phyloP scores from a whole-genome alignment of 805 yeast species.

The Henningerozyma blattae region DNA sequence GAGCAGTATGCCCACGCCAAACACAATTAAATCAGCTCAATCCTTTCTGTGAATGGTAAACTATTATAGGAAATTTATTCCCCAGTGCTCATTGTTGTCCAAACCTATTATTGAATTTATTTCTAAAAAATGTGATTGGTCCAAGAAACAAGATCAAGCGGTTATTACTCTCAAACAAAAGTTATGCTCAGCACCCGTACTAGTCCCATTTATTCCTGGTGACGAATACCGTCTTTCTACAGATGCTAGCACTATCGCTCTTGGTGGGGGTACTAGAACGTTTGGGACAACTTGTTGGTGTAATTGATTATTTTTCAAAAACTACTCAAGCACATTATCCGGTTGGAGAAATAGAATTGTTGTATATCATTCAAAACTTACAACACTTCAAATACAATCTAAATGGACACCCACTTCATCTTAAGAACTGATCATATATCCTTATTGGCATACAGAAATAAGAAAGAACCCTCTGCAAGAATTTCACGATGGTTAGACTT shows the following conservation, averaged over 20 bases:
- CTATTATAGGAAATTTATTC: constrained; percentile 9
- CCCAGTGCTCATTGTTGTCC: constrained; percentile 4
- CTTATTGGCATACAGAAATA: constrained; percentile 2
- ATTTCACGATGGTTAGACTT: constrained; percentile 5
- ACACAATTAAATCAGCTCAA: constrained; percentile 7
- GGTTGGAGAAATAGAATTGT: constrained; percentile 7
- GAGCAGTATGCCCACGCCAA: constrained; percentile 6
- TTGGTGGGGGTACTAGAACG: constrained; percentile 9
- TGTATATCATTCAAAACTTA: constrained; percentile 6
- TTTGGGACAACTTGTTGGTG: constrained; percentile 4
- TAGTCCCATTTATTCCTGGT: constrained; percentile 1
- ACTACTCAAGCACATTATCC: constrained; percentile 23
- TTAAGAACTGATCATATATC: constrained; percentile 7
- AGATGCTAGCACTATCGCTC: constrained; percentile 6
- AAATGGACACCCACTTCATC: constrained; percentile 4
- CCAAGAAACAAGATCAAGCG: constrained; percentile 1
- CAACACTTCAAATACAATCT: constrained; percentile 6
- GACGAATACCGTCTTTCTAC: constrained; percentile 5
- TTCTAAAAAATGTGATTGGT: constrained; percentile 1
- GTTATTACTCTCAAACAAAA: constrained; percentile 1
- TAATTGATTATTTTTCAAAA: constrained; percentile 9
- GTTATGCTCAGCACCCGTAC: constrained; percentile 1
- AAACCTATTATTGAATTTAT: constrained; percentile 5
- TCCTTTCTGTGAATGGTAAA: constrained; percentile 8
- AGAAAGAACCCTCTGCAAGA: constrained; percentile 5